A percentile compares a stretch with the other conserved stretches of the same genome.
These are phyloP conservation scores for Aspergillus sp. DNA, from an alignment of 2,329 filamentous ascomycete species.

Conservation along the genomic window DNA sequence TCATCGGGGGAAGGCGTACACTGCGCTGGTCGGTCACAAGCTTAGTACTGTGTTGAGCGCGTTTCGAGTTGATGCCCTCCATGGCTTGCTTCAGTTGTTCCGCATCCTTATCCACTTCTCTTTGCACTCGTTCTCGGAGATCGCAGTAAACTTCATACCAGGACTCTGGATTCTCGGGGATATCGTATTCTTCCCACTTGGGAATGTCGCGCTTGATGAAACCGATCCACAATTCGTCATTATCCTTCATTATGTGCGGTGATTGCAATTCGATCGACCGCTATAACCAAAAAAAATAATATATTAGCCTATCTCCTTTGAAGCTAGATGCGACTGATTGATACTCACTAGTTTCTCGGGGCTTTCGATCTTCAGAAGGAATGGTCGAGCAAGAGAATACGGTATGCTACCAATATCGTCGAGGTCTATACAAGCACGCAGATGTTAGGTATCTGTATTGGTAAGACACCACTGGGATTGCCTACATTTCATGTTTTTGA, in stretches of 20 bases:
- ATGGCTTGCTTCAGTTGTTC: constrained; percentile 53
- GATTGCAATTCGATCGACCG: constrained; percentile 64
- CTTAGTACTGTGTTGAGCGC: constrained; percentile 51
- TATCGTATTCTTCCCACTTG: constrained; percentile 57
- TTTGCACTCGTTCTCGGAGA: constrained; percentile 55
- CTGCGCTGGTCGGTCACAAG: constrained; percentile 44
- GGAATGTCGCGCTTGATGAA: constrained; percentile 75
- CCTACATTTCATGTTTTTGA: constrained; percentile 33
- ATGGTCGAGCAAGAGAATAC: constrained; percentile 57
- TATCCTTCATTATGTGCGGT: constrained; percentile 65
- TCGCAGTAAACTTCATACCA: constrained; percentile 75
- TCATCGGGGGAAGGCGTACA: constrained; percentile 21
- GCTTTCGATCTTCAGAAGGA: constrained; percentile 65
- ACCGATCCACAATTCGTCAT: constrained; percentile 66
- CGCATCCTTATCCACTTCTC: constrained; percentile 52
- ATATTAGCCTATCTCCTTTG: constrained; percentile 2
- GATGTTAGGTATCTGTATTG: not conserved
- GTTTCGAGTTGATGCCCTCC: constrained; percentile 52
- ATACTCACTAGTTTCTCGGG: constrained; percentile 62
- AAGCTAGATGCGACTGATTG: not conserved
- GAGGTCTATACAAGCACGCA: constrained; percentile 41
- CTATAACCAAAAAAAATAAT: constrained; percentile 18
- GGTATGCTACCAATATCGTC: constrained; percentile 65
- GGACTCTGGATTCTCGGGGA: constrained; percentile 58
- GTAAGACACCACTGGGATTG: not conserved